Conservation (phyloP, 2,329 filamentous ascomycete genomes). For the Verticillium klebahnii region DNA sequence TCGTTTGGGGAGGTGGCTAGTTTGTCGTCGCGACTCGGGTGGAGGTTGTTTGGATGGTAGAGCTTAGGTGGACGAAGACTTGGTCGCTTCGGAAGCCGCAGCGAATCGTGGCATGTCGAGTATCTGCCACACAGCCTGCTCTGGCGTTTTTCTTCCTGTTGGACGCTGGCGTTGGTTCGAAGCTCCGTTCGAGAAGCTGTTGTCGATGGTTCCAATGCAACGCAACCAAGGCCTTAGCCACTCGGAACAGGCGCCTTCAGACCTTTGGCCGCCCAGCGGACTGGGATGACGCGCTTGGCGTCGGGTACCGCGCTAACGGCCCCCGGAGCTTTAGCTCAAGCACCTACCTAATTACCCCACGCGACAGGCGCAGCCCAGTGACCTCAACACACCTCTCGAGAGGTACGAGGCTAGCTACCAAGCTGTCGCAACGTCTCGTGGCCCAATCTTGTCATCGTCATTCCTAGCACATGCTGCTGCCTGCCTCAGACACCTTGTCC, state of each 20-base stretch:
- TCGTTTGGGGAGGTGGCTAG: background rate
- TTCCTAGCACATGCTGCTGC: background rate
- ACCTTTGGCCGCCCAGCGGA: background rate
- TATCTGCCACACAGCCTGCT: background rate
- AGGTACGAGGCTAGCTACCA: background rate
- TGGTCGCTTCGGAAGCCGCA: background rate
- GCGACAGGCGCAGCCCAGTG: background rate
- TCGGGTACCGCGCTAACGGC: background rate
- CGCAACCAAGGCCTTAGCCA: background rate
- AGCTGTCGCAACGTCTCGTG: background rate
- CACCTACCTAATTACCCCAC: background rate
- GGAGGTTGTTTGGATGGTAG: background rate
- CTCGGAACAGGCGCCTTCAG: background rate
- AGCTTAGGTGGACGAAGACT: background rate
- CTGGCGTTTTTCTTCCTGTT: too few relatives aligned
- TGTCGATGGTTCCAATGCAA: background rate
- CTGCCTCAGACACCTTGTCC: background rate
- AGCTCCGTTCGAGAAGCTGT: background rate
- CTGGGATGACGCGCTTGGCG: background rate
- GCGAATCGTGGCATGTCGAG: background rate
- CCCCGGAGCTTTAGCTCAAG: conserved; percentile 2
- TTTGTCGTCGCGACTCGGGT: background rate
- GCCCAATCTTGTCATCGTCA: background rate
- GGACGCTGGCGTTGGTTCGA: background rate
- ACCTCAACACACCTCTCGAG: background rate